Percentiles rank a stretch among this genome's conserved stretches.
Evolutionary conservation across 1,284 basidiomycete species (phyloP).

Genomic region (Volvariella volvacea): DNA sequence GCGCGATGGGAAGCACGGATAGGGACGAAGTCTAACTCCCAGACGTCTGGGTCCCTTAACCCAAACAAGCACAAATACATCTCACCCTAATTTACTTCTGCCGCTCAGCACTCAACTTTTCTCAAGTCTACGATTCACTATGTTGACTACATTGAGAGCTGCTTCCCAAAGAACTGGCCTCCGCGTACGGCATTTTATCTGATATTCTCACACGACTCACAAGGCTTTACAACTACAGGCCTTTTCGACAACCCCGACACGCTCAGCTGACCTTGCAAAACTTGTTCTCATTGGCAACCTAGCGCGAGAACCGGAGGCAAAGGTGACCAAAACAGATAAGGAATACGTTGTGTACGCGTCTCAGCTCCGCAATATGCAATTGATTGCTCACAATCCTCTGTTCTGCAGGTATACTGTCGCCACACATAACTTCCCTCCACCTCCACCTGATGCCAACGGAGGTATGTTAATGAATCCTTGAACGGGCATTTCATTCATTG

Average conservation of each 20-base stretch:
- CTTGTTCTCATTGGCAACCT: slow-evolving; percentile 72
- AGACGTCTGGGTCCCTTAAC: slow-evolving; percentile 6
- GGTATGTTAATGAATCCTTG: slow-evolving; percentile 31
- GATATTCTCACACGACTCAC: neutral
- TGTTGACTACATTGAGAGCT: slow-evolving; percentile 39
- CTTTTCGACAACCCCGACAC: slow-evolving; percentile 57
- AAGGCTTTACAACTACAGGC: slow-evolving; percentile 37
- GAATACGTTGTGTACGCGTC: slow-evolving; percentile 66
- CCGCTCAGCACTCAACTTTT: too few species aligned
- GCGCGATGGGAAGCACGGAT: slow-evolving; percentile 8
- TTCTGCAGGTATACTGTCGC: slow-evolving; percentile 58
- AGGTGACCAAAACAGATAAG: slow-evolving; percentile 62
- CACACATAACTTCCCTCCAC: slow-evolving; percentile 54
- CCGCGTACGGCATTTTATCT: slow-evolving; percentile 37
- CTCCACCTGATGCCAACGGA: slow-evolving; percentile 52
- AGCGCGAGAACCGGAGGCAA: slow-evolving; percentile 62
- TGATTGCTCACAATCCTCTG: slow-evolving; percentile 1
- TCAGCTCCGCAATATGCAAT: slow-evolving; percentile 4
- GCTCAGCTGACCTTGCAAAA: slow-evolving; percentile 60
- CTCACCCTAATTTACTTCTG: neutral
- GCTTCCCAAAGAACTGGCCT: slow-evolving; percentile 30
- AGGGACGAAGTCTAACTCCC: slow-evolving; percentile 11
- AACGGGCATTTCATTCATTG: too few species aligned
- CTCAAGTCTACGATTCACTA: too few species aligned
- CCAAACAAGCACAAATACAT: slow-evolving; percentile 3